phyloP scores from a whole-genome alignment of 768 basidiomycete genomes.

The Vishniacozyma victoriae region DNA sequence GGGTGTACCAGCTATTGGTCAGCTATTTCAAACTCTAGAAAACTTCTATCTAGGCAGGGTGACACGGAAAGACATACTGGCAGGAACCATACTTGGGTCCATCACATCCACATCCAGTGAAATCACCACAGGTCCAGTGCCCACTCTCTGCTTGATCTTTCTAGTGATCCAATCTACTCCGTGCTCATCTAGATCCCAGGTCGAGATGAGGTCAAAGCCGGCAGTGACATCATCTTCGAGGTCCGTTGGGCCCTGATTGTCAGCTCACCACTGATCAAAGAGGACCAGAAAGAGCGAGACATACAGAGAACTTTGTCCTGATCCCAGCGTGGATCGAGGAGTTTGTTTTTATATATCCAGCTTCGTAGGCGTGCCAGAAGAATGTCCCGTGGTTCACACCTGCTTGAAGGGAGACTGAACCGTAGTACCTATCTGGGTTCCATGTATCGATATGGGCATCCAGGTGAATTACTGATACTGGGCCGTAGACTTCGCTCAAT shows the following conservation, averaged over 20 bases:
- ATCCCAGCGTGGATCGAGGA: slow-evolving; percentile 79
- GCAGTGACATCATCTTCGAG: slow-evolving; percentile 63
- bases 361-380: slow-evolving; percentile 71
- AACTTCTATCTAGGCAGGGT: background rate
- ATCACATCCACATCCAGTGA: slow-evolving; percentile 43
- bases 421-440: slow-evolving; percentile 48
- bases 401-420: slow-evolving; percentile 54
- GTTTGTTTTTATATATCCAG: slow-evolving; percentile 64
- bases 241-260: slow-evolving; percentile 57
- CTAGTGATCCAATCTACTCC: slow-evolving; percentile 65
- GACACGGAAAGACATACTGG: slow-evolving; percentile 26
- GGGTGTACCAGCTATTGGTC: slow-evolving; percentile 25
- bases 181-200: slow-evolving; percentile 76
- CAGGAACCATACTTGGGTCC: slow-evolving; percentile 38
- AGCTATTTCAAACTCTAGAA: background rate
- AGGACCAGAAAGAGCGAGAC: slow-evolving; percentile 29
- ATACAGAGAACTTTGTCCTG: slow-evolving; percentile 63
- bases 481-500: slow-evolving; percentile 70
- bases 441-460: slow-evolving; percentile 80
- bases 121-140: slow-evolving; percentile 69
- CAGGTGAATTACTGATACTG: slow-evolving; percentile 62
- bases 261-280: background rate
- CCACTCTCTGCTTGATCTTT: slow-evolving; percentile 66
- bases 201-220: slow-evolving; percentile 72
- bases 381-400: slow-evolving; percentile 75